phyloP scores from a whole-genome alignment of 1,284 basidiomycete genomes.

The Schizophyllum amplum region DNA sequence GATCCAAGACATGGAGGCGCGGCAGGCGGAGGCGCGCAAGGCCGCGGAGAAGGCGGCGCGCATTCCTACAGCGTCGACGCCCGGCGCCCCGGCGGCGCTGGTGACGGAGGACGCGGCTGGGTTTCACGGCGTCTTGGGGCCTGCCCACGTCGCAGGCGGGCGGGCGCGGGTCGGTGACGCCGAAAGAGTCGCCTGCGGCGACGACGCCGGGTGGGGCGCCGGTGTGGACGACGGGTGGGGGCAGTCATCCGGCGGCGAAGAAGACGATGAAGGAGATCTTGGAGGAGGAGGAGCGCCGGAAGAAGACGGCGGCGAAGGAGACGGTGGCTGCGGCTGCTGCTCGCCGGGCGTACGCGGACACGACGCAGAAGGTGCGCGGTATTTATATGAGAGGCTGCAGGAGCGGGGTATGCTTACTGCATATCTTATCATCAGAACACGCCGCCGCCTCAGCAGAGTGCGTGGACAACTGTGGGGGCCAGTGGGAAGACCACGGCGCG shows the following conservation, averaged over 20 bases:
- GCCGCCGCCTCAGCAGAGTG: slow-evolving; percentile 25
- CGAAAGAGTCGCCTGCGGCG: slow-evolving; percentile 38
- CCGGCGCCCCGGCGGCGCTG: slow-evolving; percentile 25
- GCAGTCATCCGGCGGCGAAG: slow-evolving; percentile 55
- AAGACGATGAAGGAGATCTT: slow-evolving; percentile 99
- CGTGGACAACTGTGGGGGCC: slow-evolving; percentile 84
- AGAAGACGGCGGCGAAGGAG: slow-evolving; percentile 61
- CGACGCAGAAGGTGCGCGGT: slow-evolving; percentile 58
- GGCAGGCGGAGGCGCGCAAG: slow-evolving; percentile 70
- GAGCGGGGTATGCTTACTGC: neutral
- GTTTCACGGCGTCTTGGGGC: slow-evolving; percentile 72
- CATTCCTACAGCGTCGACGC: slow-evolving; percentile 46
- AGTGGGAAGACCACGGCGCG: slow-evolving; percentile 52
- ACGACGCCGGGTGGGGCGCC: slow-evolving; percentile 20
- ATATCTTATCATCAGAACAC: slow-evolving; percentile 16
- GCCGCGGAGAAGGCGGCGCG: slow-evolving; percentile 45
- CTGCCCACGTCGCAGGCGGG: slow-evolving; percentile 67
- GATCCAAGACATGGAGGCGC: slow-evolving; percentile 92
- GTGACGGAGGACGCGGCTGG: slow-evolving; percentile 48
- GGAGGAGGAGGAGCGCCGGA: slow-evolving; percentile 89
- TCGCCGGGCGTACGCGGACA: slow-evolving; percentile 75
- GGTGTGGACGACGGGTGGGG: slow-evolving; percentile 62
- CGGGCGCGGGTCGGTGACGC: slow-evolving; percentile 30
- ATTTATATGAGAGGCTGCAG: neutral
- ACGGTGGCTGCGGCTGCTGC: slow-evolving; percentile 35